Base-by-base conservation (phyloP, 2,329 filamentous ascomycete genomes). In the Aspergillus eucalypticola region DNA sequence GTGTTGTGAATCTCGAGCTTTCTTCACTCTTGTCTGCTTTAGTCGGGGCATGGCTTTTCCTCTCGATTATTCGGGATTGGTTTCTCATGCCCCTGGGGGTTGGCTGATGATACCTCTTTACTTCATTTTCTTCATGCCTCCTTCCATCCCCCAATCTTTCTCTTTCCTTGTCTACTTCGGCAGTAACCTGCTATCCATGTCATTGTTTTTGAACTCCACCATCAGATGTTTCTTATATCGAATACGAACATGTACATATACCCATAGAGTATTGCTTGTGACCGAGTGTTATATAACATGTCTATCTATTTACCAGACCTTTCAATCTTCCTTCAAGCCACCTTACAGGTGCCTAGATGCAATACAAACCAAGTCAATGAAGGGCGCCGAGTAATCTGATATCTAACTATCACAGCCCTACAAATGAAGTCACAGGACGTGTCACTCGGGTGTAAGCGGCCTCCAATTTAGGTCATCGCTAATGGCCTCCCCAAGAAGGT, bases 41-140 rank as follows among this genome's bases (percentile, higher is more conserved):
- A 73, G 75, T 65, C 32, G 73, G 67, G 74, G 72, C 73, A 78
- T 75, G 75, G 68, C 73, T 79, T 79, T 78, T 80, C 76, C 75
- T 76, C 76, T 72, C 72, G 73, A 70, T 64, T 55, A 53, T 66
- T 71, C 71, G 71, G 70, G 73, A 74, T 76, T 69, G 74, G 75
- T 77, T 77, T 77, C 71, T 76, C 75, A 74, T 77, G 73, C 70
- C 70, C 71, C 73, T 64, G 50, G 58, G 58, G 49, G 54, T 27
- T 41, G 50, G 38, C 59, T 25, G 32, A 32, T 53, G 44, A 42
- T 25, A 29, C 3, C 27, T 27, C 25, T 23, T n/a, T 59, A 8
- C 41, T 50, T 54, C 53, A 8, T 19, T 10, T 11, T 29, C 27
- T 39, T 15, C 35, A 29, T 46, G 21, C 11, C 32, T 35, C 32